These are phyloP conservation scores for Xylariaceae sp. DNA, from an alignment of 2,329 filamentous ascomycete genomes.

Conservation along the genomic window DNA sequence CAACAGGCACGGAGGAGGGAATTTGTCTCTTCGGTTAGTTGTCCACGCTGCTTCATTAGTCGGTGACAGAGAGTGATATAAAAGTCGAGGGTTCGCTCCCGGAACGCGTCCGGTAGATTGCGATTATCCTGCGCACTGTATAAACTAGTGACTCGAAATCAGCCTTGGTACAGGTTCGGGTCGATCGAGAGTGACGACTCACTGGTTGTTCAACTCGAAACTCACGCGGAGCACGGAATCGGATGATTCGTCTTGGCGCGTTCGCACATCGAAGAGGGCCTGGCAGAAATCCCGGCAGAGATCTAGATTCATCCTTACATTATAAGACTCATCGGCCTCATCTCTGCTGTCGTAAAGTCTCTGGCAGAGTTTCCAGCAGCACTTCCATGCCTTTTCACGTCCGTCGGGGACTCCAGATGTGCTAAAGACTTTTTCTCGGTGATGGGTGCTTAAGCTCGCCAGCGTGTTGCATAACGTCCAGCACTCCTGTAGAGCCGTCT, in stretches of 20 bases:
- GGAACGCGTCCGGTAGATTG: conserved; percentile 76
- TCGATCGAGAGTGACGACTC: conserved; percentile 33
- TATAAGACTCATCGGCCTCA: conserved; percentile 59
- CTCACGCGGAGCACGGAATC: conserved; percentile 88
- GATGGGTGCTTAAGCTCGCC: conserved; percentile 75
- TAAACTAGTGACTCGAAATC: conserved; percentile 43
- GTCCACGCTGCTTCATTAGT: conserved; percentile 87
- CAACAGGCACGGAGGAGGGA: conserved; percentile 80
- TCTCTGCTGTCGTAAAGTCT: conserved; percentile 78
- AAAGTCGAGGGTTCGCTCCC: conserved; percentile 86
- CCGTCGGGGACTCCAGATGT: conserved; percentile 68
- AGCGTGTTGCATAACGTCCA: conserved; percentile 93
- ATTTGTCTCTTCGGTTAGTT: conserved; percentile 75
- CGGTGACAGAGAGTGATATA: conserved; percentile 91
- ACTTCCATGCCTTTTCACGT: conserved; percentile 86
- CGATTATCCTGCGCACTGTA: conserved; percentile 83
- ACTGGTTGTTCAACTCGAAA: conserved; percentile 93
- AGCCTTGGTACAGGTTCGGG: background rate
- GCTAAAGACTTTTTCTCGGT: conserved; percentile 73
- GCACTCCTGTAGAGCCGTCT: conserved; percentile 75
- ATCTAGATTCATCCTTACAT: conserved; percentile 71
- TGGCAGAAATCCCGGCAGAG: conserved; percentile 90
- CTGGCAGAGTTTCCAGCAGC: conserved; percentile 90
- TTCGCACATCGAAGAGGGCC: conserved; percentile 78
- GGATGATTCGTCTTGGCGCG: conserved; percentile 68